A percentile compares a stretch with the other conserved stretches of the same genome.
Evolutionary conservation across 2,329 filamentous ascomycete species (phyloP).

Genomic region (Iodosphaeria phyllophila): DNA sequence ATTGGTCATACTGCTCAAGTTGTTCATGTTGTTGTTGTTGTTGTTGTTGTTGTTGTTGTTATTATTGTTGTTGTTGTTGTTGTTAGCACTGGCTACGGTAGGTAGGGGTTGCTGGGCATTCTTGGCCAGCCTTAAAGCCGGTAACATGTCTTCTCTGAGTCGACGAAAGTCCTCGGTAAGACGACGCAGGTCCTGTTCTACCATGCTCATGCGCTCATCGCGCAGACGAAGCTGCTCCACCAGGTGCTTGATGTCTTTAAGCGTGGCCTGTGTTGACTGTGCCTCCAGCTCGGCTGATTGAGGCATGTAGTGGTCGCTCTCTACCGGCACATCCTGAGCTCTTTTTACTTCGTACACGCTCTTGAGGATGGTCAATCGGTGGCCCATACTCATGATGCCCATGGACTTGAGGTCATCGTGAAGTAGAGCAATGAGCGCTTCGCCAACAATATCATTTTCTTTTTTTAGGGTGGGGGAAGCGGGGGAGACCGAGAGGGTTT

Average conservation of each 20-base stretch:
- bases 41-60: no score
- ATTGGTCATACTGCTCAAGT: no score
- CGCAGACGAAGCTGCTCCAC: conserved; percentile 78
- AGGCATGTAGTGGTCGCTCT: conserved; percentile 85
- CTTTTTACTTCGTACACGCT: conserved; percentile 93
- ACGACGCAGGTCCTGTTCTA: conserved; percentile 68
- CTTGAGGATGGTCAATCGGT: conserved; percentile 87
- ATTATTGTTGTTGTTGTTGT: no score
- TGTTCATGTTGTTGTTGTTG: no score
- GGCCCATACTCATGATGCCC: conserved; percentile 81
- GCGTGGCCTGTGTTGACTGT: conserved; percentile 70
- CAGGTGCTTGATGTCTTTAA: conserved; percentile 82
- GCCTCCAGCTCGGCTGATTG: conserved; percentile 76
- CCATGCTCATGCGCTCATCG: conserved; percentile 71
- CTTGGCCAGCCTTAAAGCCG: conserved; percentile 77
- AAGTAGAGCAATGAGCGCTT: conserved; percentile 71
- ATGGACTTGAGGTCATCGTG: conserved; percentile 93
- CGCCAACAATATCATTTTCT: conserved; percentile 92
- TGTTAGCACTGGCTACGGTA: conserved; percentile 19
- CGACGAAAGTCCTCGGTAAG: conserved; percentile 79
- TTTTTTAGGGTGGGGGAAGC: conserved; percentile 7
- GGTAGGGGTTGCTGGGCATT: conserved; percentile 81
- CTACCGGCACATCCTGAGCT: conserved; percentile 77
- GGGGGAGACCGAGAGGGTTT: no score
- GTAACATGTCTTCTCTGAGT: conserved; percentile 77